These are phyloP conservation scores for Alternaria sp. DNA, from an alignment of 2,329 filamentous ascomycete genomes.

Conservation along the genomic window DNA sequence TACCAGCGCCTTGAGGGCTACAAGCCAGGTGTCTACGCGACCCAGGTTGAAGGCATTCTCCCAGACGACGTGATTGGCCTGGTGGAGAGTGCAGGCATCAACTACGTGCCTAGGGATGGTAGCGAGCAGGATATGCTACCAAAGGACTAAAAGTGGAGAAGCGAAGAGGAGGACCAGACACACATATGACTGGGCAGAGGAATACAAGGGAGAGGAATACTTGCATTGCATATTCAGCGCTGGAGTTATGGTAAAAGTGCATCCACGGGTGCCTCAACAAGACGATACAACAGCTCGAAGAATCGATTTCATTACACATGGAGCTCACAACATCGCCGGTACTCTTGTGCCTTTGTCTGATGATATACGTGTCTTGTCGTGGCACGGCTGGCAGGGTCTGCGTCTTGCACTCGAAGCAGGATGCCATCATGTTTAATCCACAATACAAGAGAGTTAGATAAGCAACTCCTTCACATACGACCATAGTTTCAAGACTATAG, in stretches of 20 bases:
- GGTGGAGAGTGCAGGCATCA: constrained; percentile 67
- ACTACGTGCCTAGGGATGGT: constrained; percentile 64
- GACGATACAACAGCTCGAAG: constrained; percentile 1
- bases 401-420: neutral
- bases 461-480: neutral
- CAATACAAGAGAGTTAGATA: neutral
- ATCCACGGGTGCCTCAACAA: neutral
- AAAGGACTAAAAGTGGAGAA: constrained; percentile 31
- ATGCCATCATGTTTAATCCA: neutral
- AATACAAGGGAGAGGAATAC: neutral
- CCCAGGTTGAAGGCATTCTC: constrained; percentile 86
- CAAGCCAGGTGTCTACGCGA: constrained; percentile 88
- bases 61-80: constrained; percentile 65
- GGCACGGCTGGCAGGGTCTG: neutral
- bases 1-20: constrained; percentile 94
- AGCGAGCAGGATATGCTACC: constrained; percentile 49
- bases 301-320: neutral
- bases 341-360: neutral
- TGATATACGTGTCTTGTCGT: neutral
- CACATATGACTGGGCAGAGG: neutral
- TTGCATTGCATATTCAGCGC: constrained; percentile 35
- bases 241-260: constrained; percentile 33
- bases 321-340: neutral
- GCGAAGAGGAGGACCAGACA: neutral
- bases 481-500: constrained; percentile 1